A percentile compares a stretch with the other conserved stretches of the same genome.
Evolutionary conservation across 2,329 filamentous ascomycete genomes (phyloP).

Genomic region (Cladosporium halotolerans): DNA sequence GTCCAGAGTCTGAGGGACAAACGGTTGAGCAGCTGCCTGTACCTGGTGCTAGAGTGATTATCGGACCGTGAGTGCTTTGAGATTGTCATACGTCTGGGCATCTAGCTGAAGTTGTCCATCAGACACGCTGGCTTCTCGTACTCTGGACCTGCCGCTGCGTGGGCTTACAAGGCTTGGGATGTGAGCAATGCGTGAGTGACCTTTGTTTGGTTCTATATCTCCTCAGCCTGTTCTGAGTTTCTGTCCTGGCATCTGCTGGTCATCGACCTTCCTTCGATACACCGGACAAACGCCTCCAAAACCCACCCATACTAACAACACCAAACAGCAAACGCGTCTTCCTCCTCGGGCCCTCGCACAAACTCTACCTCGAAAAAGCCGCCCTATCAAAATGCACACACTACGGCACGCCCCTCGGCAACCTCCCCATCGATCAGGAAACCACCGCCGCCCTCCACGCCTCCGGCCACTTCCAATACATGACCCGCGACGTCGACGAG

Average conservation of each 20-base stretch:
- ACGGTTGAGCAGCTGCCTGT: slow-evolving; percentile 53
- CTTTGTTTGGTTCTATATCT: neutral
- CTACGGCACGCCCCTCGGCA: slow-evolving; percentile 70
- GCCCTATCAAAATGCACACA: slow-evolving; percentile 66
- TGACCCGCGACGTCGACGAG: slow-evolving; percentile 63
- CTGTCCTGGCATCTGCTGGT: too few relatives aligned
- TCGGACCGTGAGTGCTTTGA: slow-evolving; percentile 69
- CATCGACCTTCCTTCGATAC: too few relatives aligned
- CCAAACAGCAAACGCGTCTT: slow-evolving; percentile 71
- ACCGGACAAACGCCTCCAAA: neutral
- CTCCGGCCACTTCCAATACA: slow-evolving; percentile 55
- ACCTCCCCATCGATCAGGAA: slow-evolving; percentile 58
- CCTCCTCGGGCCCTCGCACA: slow-evolving; percentile 86
- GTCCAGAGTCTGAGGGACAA: slow-evolving; percentile 37
- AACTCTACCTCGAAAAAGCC: slow-evolving; percentile 69
- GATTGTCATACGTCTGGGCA: neutral
- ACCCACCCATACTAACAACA: neutral
- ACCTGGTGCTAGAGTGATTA: slow-evolving; percentile 71
- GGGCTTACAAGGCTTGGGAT: slow-evolving; percentile 87
- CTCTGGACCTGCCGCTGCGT: slow-evolving; percentile 86
- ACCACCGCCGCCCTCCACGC: slow-evolving; percentile 47
- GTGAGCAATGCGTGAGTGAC: slow-evolving; percentile 62
- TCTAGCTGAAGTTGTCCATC: slow-evolving; percentile 11
- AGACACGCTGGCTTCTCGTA: slow-evolving; percentile 93
- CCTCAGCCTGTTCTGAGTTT: too few relatives aligned